Conservation (phyloP, 1,284 basidiomycete species). For the Kwoniella shivajii region DNA sequence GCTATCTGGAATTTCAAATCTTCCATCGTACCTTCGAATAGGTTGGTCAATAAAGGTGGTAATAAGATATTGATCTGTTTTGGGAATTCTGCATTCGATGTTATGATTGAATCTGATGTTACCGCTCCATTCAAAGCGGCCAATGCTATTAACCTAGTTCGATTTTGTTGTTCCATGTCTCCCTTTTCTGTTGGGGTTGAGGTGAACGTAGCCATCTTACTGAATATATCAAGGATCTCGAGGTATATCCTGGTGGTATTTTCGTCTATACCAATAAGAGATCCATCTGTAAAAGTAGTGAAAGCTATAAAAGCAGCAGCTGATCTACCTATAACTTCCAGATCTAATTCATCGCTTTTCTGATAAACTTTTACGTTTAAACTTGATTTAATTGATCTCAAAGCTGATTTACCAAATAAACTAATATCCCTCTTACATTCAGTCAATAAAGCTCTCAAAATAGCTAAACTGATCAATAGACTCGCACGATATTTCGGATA, state of each 20-base stretch:
- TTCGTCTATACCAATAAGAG: conserved; percentile 75
- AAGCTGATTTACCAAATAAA: conserved; percentile 75
- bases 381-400: conserved; percentile 70
- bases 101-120: conserved; percentile 81
- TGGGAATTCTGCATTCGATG: conserved; percentile 72
- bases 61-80: conserved; percentile 72
- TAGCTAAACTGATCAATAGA: conserved; percentile 82
- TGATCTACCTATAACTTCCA: conserved; percentile 81
- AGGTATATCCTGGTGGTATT: conserved; percentile 71
- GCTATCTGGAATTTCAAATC: conserved; percentile 68
- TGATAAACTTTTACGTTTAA: conserved; percentile 61
- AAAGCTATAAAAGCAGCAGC: conserved; percentile 85
- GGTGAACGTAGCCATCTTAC: conserved; percentile 57
- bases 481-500: conserved; percentile 77
- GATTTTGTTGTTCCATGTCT: conserved; percentile 53
- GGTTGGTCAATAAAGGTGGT: conserved; percentile 70
- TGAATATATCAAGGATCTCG: conserved; percentile 68
- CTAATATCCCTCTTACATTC: conserved; percentile 87
- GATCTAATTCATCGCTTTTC: conserved; percentile 60
- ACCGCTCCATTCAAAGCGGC: conserved; percentile 78
- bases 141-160: conserved; percentile 81
- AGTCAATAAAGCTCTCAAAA: conserved; percentile 79
- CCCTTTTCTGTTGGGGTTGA: background rate
- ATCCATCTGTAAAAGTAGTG: conserved; percentile 88
- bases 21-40: conserved; percentile 66